Conservation (phyloP, 2,329 filamentous ascomycete genomes). For the Fonsecaea pugnacius region DNA sequence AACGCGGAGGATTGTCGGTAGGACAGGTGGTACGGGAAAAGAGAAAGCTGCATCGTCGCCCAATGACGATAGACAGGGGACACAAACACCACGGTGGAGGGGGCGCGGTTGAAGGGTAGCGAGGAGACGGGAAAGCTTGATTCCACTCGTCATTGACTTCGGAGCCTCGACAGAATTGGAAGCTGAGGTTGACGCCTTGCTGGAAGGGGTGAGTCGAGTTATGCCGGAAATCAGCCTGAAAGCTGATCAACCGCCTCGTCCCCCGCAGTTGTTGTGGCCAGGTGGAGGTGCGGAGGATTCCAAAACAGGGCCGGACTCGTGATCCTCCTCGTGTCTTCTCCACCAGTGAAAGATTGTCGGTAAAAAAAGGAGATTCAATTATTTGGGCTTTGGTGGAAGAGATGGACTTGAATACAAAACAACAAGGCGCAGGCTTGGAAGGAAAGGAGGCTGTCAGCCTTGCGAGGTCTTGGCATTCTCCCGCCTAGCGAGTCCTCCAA, state of each 20-base stretch:
- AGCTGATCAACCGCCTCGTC: constrained; percentile 3
- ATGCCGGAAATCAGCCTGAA: constrained; percentile 11
- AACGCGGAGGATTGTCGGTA: background rate
- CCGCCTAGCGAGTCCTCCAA: background rate
- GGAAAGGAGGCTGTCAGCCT: background rate
- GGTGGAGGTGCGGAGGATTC: background rate
- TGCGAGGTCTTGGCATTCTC: background rate
- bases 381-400: background rate
- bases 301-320: background rate
- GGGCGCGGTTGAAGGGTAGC: background rate
- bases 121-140: background rate
- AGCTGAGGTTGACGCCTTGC: constrained; percentile 2
- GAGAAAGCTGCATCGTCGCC: background rate
- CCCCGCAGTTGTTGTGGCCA: constrained; percentile 8
- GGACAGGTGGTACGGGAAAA: background rate
- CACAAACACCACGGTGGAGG: background rate
- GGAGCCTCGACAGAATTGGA: background rate
- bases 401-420: background rate
- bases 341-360: background rate
- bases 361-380: background rate
- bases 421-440: background rate
- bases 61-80: background rate
- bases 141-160: background rate
- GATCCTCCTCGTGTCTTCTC: background rate
- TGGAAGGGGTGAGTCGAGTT: background rate